Base-by-base conservation (phyloP, 768 basidiomycete species). In the Kwoniella heveanensis region DNA sequence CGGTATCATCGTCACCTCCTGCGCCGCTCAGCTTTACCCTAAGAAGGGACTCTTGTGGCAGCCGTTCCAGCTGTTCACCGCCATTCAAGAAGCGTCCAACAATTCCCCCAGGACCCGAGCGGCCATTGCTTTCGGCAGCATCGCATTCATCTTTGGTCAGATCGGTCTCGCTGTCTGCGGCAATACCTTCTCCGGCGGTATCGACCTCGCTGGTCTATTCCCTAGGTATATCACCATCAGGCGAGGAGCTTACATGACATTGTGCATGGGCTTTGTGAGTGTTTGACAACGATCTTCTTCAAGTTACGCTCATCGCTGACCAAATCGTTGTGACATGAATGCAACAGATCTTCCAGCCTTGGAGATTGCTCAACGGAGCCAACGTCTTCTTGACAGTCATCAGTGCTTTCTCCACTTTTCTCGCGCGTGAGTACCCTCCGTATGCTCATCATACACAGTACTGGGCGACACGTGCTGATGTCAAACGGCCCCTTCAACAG, bases 1-100 rank as follows among this genome's bases (percentile, higher is more conserved):
- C 51, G 67, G 71, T 15, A 63, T 78, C 25, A 59, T 75, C 26
- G 68, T 72, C 44, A 70, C 69, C 13, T 64, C 62, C 2, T 36
- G 61, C 61, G 6, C 52, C 62, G 0, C 32, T 60, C 56, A 5
- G 37, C 51, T 27, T 62, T 70, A 39, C 46, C 67, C 6, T 66
- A 66, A n/a, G 62, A 60, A 32, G 25, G 32, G 32, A 13, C 32
- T 64, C 37, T 52, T 64, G n/a, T 64, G 62, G 62, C 60, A 56
- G 26, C 66, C 66, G 7, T 64, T 68, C 54, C 21, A 10, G 12
- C 50, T 64, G 13, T 44, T 64, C 36, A 56, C 57, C 36, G 62
- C 68, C 12, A 69, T 77, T 22, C 73, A 73, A 30, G 60, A 51
- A 2, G 56, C 65, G 37, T 73, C 70, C 61, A 53, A 65, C 21